phyloP scores from a whole-genome alignment of 805 yeast species.

The Lipomyces lipofer region DNA sequence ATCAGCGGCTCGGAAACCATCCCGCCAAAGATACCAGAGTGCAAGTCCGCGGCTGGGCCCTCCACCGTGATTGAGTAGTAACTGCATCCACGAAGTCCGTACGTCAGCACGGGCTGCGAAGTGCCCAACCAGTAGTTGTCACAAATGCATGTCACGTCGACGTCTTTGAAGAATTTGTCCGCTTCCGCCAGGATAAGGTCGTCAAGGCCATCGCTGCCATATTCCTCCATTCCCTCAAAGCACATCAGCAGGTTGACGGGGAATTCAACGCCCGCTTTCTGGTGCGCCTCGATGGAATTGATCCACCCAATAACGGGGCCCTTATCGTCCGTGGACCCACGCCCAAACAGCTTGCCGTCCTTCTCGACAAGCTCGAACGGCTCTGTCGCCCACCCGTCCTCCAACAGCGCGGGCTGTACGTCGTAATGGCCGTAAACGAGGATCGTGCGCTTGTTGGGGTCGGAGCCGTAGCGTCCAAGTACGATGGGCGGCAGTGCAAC shows the following conservation, averaged over 20 bases:
- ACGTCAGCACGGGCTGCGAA: constrained; percentile 92
- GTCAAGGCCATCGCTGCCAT: constrained; percentile 92
- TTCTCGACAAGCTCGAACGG: constrained; percentile 79
- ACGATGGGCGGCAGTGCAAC: constrained; percentile 90
- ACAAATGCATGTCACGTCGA: constrained; percentile 91
- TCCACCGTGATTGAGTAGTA: constrained; percentile 79
- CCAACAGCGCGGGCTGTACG: constrained; percentile 91
- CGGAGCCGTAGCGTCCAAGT: constrained; percentile 82
- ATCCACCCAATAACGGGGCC: constrained; percentile 99
- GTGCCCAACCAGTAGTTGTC: constrained; percentile 99
- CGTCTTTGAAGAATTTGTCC: constrained; percentile 73
- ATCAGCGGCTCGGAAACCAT: constrained; percentile 96
- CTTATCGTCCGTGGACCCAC: constrained; percentile 97
- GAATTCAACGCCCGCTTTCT: constrained; percentile 74
- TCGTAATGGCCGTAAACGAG: constrained; percentile 96
- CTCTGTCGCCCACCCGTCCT: constrained; percentile 95
- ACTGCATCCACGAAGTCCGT: constrained; percentile 95
- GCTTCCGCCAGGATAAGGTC: constrained; percentile 79
- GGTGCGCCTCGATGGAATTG: constrained; percentile 88
- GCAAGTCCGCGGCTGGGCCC: constrained; percentile 97
- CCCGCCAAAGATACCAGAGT: constrained; percentile 97
- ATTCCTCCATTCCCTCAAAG: constrained; percentile 99
- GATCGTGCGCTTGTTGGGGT: constrained; percentile 81
- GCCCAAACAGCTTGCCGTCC: constrained; percentile 73
- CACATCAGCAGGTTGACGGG: constrained; percentile 93